Base-by-base conservation (phyloP, 2,329 filamentous ascomycete genomes). In the Exophiala alcalophila region DNA sequence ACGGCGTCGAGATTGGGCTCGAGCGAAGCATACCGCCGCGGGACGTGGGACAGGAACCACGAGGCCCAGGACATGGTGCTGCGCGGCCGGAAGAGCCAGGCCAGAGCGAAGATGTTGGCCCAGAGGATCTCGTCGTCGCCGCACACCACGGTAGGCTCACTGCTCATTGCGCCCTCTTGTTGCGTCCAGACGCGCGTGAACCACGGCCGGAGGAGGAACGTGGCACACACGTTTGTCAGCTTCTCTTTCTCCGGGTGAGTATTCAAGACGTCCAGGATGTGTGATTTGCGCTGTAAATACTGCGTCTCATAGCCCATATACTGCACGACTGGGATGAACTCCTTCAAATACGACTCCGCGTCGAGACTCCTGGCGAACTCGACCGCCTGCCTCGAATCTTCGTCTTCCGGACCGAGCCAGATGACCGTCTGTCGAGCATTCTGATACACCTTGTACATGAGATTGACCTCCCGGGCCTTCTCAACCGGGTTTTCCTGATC, bases 111-210 rank as follows among this genome's bases (percentile, higher is more conserved):
- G 16, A 48, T 33, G 34, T 48, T 40, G 19, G 16, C 25, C 45
- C 45, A 48, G 20, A 35, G 26, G 11, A 44, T 34, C 26, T 37
- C 29, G 10, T 44, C 34, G 18, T 14, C n/a, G 7, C 45, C 45
- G 12, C 45, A 36, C 4, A 40, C 34, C 11, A 41, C 35, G 9
- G 38, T 16, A 11, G 40, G 39, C 5, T 35, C 26, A 11, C 31
- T 20, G 12, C 45, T 44, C 10, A 48, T 19, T 11, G 45, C 32
- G 4, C 34, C 45, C 24, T 48, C 45, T 36, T 43, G 40, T 23
- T 37, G 34, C 16, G 31, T 44, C 45, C 45, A 48, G 10, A 48
- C 40, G 9, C 45, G 40, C 7, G 45, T 38, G 21, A 48, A 48
- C 32, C 40, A 48, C 4, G 34, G 25, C 11, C 38, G 19, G 20